Conservation (phyloP, 352 stramenopile genomes). For the Aphanomyces cochlioides region DNA sequence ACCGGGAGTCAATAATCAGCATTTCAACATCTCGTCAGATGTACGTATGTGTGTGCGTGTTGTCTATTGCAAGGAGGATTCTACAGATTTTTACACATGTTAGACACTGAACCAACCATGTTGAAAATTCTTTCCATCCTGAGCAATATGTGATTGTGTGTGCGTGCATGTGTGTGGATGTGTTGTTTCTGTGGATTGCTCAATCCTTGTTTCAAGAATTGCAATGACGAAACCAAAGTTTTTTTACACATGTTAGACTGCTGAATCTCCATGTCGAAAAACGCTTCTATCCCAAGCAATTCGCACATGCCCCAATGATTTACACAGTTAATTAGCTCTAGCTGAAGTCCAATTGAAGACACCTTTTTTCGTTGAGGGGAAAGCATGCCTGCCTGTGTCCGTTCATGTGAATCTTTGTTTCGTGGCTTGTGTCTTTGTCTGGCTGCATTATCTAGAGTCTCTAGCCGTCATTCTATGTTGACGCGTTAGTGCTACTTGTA, state of each 20-base stretch:
- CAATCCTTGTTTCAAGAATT: background rate
- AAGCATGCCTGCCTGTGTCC: background rate
- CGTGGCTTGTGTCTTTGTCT: no score
- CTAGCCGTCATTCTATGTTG: constrained; percentile 23
- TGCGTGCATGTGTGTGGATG: background rate
- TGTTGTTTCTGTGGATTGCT: no score
- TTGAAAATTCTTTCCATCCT: constrained; percentile 28
- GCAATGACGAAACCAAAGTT: constrained; percentile 10
- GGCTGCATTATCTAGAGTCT: constrained; percentile 32
- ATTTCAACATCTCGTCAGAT: constrained; percentile 55
- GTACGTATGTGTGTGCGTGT: constrained; percentile 28
- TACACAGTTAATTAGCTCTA: constrained; percentile 88
- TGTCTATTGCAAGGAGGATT: constrained; percentile 33
- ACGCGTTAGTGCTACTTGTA: constrained; percentile 31
- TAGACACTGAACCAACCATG: constrained; percentile 32
- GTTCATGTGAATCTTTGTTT: background rate
- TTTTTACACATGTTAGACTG: constrained; percentile 19
- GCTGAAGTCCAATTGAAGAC: constrained; percentile 77
- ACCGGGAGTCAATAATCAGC: constrained; percentile 68
- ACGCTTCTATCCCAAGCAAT: background rate
- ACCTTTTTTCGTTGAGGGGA: constrained; percentile 43
- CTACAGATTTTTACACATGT: constrained; percentile 29
- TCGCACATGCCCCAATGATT: constrained; percentile 55
- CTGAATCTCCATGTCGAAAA: constrained; percentile 14
- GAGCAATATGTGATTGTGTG: constrained; percentile 20